phyloP scores from a whole-genome alignment of 148 eudicot genomes.

The Selenicereus undatus region DNA sequence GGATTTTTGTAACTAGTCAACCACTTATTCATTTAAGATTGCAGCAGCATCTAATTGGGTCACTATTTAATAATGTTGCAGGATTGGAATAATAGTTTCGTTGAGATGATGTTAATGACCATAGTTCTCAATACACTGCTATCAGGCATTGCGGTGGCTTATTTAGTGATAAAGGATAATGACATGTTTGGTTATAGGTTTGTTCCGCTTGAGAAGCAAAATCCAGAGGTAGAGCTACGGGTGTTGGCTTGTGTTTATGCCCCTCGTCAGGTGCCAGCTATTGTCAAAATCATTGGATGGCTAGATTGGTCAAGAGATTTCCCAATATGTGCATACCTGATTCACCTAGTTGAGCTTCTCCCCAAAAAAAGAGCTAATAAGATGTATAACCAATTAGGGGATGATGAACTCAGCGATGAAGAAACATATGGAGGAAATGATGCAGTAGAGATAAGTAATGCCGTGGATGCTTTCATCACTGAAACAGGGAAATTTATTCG shows the following conservation, averaged over 20 bases:
- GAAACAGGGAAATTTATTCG: conserved; percentile 63
- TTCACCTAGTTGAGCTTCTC: conserved; percentile 82
- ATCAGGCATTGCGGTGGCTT: conserved; percentile 54
- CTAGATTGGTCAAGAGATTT: conserved; percentile 56
- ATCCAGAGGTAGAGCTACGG: conserved; percentile 67
- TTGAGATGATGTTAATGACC: conserved; percentile 50
- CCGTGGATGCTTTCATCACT: conserved; percentile 49
- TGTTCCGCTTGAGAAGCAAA: conserved; percentile 52
- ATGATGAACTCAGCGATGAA: conserved; percentile 87
- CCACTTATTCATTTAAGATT: background rate
- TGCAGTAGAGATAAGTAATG: conserved; percentile 69
- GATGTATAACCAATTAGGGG: conserved; percentile 74
- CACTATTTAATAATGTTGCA: conserved; percentile 32
- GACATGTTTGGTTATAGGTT: conserved; percentile 49
- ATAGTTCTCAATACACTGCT: conserved; percentile 55
- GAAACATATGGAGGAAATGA: conserved; percentile 81
- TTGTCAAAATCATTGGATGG: conserved; percentile 65
- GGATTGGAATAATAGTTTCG: conserved; percentile 44
- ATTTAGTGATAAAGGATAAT: conserved; percentile 46
- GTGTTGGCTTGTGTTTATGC: conserved; percentile 73
- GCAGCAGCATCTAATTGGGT: background rate
- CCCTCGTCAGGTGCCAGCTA: conserved; percentile 75
- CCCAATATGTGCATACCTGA: conserved; percentile 66
- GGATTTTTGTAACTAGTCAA: background rate
- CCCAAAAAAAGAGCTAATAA: conserved; percentile 47